These are phyloP conservation scores for Trichomonascaceae sp. DNA, from an alignment of 1,139 yeast genomes.

Conservation along the genomic window DNA sequence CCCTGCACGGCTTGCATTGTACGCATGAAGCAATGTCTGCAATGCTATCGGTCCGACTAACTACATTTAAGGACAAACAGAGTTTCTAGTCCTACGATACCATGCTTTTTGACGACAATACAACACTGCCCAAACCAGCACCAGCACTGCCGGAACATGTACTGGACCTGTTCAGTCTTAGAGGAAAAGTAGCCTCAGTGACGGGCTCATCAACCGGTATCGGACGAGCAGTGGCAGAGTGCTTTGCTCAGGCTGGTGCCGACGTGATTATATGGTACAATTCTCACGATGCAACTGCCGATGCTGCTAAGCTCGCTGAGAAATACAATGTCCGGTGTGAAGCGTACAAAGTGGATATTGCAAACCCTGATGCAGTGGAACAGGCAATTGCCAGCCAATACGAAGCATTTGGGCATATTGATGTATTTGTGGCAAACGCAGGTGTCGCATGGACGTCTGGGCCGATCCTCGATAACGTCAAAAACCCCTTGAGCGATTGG, in stretches of 20 bases:
- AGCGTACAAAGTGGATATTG: conserved; percentile 63
- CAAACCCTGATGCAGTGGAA: conserved; percentile 47
- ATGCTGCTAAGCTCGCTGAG: conserved; percentile 43
- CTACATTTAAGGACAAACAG: no score
- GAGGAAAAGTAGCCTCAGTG: conserved; percentile 78
- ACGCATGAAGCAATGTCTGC: no score
- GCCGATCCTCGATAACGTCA: conserved; percentile 43
- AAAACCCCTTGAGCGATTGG: conserved; percentile 52
- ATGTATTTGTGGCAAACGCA: conserved; percentile 80
- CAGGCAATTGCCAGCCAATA: conserved; percentile 43
- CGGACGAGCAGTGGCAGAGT: conserved; percentile 74
- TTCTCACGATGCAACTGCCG: conserved; percentile 45
- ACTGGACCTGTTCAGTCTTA: conserved; percentile 32
- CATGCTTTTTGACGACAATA: no score
- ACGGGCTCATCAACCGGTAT: conserved; percentile 85
- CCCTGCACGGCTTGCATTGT: no score
- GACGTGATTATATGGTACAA: conserved; percentile 80
- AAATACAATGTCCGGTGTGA: conserved; percentile 52
- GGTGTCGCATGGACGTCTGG: conserved; percentile 84
- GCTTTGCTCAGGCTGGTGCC: conserved; percentile 84
- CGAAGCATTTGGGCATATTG: conserved; percentile 64
- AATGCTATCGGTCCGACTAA: no score
- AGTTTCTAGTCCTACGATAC: no score
- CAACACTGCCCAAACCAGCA: conserved; percentile 22
- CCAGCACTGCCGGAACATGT: conserved; percentile 23